Conservation (phyloP, 441 rosid species). For the Pelargonium cotyledonis region DNA sequence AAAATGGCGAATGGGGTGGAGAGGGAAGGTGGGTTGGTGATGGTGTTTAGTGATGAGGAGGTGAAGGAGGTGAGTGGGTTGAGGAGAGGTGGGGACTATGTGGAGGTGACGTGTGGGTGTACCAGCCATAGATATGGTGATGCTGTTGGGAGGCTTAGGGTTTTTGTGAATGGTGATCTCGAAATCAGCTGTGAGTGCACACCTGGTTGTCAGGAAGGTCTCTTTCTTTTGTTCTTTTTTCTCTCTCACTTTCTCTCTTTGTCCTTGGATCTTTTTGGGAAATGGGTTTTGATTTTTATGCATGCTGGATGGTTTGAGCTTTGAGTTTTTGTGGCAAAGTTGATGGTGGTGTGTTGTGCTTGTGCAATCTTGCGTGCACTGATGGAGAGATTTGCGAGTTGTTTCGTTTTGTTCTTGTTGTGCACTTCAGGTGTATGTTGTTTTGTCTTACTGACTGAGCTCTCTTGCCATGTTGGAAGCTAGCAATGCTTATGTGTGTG, state of each 20-base stretch:
- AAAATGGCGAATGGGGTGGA: slow-evolving; percentile 38
- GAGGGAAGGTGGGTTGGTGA: neutral
- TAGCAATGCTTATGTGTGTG: slow-evolving; percentile 17
- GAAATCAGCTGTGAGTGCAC: slow-evolving; percentile 96
- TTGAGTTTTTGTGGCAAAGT: slow-evolving; percentile 22
- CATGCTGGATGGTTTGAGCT: slow-evolving; percentile 36
- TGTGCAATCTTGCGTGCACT: slow-evolving; percentile 23
- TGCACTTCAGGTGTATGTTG: slow-evolving; percentile 37
- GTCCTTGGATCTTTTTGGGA: slow-evolving; percentile 9
- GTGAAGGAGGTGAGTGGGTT: neutral
- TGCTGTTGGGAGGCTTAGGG: slow-evolving; percentile 99
- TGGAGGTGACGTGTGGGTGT: slow-evolving; percentile 97
- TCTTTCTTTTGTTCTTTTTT: slow-evolving; percentile 18
- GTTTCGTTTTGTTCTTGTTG: neutral
- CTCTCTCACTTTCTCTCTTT: neutral
- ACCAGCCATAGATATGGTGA: slow-evolving; percentile 98
- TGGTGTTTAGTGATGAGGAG: slow-evolving; percentile 1
- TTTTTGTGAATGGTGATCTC: slow-evolving; percentile 86
- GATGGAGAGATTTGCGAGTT: slow-evolving; percentile 18
- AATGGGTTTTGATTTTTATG: slow-evolving; percentile 52
- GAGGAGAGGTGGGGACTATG: slow-evolving; percentile 47
- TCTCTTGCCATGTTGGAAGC: slow-evolving; percentile 16
- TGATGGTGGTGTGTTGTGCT: slow-evolving; percentile 37
- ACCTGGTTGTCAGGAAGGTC: slow-evolving; percentile 99
- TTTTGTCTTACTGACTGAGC: slow-evolving; percentile 14